These are phyloP conservation scores for Balakata baccata DNA, from an alignment of 345 rosid genomes.

Conservation along the genomic window DNA sequence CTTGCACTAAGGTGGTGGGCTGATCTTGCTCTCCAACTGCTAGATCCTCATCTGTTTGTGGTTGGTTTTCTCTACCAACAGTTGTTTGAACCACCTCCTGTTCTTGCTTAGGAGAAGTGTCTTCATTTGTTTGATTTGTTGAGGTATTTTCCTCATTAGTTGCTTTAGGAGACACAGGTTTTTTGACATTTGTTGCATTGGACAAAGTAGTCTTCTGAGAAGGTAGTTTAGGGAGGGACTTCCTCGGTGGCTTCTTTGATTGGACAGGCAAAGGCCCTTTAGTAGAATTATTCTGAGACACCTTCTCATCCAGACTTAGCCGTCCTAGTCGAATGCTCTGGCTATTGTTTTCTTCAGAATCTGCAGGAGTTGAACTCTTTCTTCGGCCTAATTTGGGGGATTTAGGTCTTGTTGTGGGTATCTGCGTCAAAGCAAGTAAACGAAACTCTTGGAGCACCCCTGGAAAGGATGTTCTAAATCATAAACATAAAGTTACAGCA, in stretches of 20 bases:
- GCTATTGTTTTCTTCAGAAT: constrained; percentile 46
- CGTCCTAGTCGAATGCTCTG: constrained; percentile 38
- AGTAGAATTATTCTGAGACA: constrained; percentile 32
- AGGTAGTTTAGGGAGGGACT: constrained; percentile 91
- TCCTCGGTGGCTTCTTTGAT: constrained; percentile 62
- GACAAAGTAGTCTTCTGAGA: constrained; percentile 61
- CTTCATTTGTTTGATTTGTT: constrained; percentile 15
- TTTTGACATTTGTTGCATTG: constrained; percentile 22
- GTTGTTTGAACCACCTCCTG: constrained; percentile 29
- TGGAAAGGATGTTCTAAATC: not conserved
- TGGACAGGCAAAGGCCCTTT: constrained; percentile 49
- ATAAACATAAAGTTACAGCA: not conserved
- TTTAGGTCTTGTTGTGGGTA: constrained; percentile 91
- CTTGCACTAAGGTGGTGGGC: constrained; percentile 34
- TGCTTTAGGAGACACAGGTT: constrained; percentile 16
- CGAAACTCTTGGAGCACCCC: not conserved
- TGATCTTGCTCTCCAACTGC: constrained; percentile 38
- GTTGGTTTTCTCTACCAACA: constrained; percentile 33
- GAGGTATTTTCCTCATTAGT: constrained; percentile 23
- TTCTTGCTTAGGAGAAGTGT: constrained; percentile 21
- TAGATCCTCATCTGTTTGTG: constrained; percentile 24
- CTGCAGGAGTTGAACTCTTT: constrained; percentile 47
- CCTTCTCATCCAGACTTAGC: constrained; percentile 71
- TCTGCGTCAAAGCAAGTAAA: constrained; percentile 35
- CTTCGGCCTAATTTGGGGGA: constrained; percentile 95